A percentile compares a stretch with the other conserved stretches of the same genome.
Conservation (phyloP, 306 rosid species). For the Quercus robur region DNA sequence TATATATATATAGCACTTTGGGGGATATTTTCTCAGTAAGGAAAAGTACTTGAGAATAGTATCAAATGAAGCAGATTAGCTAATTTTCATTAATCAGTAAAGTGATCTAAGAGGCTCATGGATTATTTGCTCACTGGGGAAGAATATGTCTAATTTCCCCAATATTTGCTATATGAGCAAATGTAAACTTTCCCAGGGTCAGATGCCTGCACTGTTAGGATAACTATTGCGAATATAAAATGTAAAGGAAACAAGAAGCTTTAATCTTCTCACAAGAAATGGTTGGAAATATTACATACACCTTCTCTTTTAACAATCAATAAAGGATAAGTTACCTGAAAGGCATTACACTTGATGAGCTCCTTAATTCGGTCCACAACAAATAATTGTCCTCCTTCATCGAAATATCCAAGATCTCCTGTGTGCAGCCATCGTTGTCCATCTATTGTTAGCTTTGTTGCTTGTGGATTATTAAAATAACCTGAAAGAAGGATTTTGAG, state of each 20-base stretch:
- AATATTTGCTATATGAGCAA: too few relatives aligned
- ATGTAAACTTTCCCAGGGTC: too few relatives aligned
- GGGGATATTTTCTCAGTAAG: background rate
- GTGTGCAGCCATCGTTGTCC: constrained; percentile 43
- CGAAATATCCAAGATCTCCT: constrained; percentile 50
- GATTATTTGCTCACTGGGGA: too few relatives aligned
- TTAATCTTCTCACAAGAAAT: background rate
- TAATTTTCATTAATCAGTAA: too few relatives aligned
- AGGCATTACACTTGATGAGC: constrained; percentile 43
- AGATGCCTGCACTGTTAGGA: too few relatives aligned
- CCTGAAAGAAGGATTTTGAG: constrained; percentile 22
- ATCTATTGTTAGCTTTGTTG: constrained; percentile 35
- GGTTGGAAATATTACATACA: background rate
- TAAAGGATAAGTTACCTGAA: constrained; percentile 19
- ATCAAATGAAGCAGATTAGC: background rate
- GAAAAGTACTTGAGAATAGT: background rate
- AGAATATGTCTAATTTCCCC: too few relatives aligned
- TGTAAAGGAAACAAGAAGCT: background rate
- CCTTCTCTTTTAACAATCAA: background rate
- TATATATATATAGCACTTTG: background rate
- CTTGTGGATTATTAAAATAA: constrained; percentile 41
- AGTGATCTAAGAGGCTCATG: too few relatives aligned
- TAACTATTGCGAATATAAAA: too few relatives aligned
- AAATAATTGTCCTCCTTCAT: constrained; percentile 35
- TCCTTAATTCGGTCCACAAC: constrained; percentile 51